Base-by-base conservation (phyloP, 345 rosid genomes). In the Gossypium ekmanianum region DNA sequence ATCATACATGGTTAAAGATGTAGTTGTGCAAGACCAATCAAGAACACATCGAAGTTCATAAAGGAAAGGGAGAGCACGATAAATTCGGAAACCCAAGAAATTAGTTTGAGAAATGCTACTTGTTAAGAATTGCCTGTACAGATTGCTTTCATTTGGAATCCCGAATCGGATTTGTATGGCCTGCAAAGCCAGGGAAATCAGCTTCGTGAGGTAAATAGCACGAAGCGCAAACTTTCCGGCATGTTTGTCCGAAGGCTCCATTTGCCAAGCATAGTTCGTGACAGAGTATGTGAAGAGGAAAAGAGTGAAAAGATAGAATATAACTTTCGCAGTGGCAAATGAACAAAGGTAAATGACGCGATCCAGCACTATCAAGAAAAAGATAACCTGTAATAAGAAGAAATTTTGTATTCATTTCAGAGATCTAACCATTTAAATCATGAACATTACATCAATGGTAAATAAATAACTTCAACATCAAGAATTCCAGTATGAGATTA, bases 21-120 rank as follows among this genome's bases (percentile, higher is more conserved):
- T 95, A 70, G 98, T 86, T 78, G 99, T 95, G 87, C 99, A 93
- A 57, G 99, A 94, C 99, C 99, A 94, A 86, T 94, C 99, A 78
- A 94, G 89, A 34, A 93, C 99, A 72, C 97, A 91, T 78, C 96
- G 79, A 83, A 94, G 76, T 80, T 94, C 98, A 87, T 94, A 93
- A 45, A 94, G 92, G 82, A 94, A 94, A 7, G 98, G 99, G 71
- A 94, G 87, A 77, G 94, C 96, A 52, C 98, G 98, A 75, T 94
- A 94, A 73, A 94, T 91, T 78, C 98, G 85, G 83, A 90, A 92
- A 57, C 96, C 95, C 69, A 88, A 85, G 88, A 89, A 93, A 79
- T 90, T 95, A 78, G 90, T 83, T 77, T 86, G 88, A 24, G 96
- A 88, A 79, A 93, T 88, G 61, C 85, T 82, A 76, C 98, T 92